phyloP scores from a whole-genome alignment of 495 filamentous ascomycete genomes.

The Emericellopsis terricola region DNA sequence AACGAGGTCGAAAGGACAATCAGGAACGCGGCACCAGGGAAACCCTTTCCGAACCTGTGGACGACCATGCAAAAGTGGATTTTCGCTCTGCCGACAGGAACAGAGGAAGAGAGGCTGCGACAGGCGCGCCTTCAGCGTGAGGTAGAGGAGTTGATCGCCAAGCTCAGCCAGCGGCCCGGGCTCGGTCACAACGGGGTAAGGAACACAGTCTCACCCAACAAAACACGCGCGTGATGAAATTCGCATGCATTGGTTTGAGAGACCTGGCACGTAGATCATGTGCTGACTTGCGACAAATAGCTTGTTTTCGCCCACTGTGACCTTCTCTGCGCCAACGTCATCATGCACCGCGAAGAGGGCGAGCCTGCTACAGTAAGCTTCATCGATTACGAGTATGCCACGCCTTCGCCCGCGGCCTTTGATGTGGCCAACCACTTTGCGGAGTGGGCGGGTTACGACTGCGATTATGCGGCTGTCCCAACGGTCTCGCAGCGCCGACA shows the following conservation, averaged over 20 bases:
- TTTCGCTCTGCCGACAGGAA: slow-evolving; percentile 56
- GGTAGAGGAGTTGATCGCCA: slow-evolving; percentile 44
- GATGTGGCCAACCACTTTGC: slow-evolving; percentile 99
- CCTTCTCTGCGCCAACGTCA: slow-evolving; percentile 86
- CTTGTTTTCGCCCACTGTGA: slow-evolving; percentile 92
- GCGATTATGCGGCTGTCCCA: slow-evolving; percentile 72
- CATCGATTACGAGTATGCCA: slow-evolving; percentile 97
- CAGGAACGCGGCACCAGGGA: slow-evolving; percentile 38
- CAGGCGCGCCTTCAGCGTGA: slow-evolving; percentile 56
- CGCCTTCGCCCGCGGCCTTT: slow-evolving; percentile 88
- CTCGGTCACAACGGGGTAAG: slow-evolving; percentile 56
- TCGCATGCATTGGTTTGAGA: no score
- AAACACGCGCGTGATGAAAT: no score
- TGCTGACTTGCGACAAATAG: no score
- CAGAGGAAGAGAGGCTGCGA: slow-evolving; percentile 43
- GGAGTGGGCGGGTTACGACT: slow-evolving; percentile 95
- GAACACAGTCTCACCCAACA: slow-evolving; percentile 7
- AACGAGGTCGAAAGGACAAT: slow-evolving; percentile 21
- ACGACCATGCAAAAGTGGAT: slow-evolving; percentile 93
- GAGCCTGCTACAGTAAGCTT: slow-evolving; percentile 48
- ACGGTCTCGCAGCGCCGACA: slow-evolving; percentile 57
- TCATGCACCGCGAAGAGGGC: slow-evolving; percentile 42
- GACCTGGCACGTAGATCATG: no score
- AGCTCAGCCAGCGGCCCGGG: slow-evolving; percentile 56
- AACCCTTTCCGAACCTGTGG: slow-evolving; percentile 69